Percentiles rank a stretch among this genome's conserved stretches.
Conservation (phyloP, 495 filamentous ascomycete species). For the Trichoderma parareesei region DNA sequence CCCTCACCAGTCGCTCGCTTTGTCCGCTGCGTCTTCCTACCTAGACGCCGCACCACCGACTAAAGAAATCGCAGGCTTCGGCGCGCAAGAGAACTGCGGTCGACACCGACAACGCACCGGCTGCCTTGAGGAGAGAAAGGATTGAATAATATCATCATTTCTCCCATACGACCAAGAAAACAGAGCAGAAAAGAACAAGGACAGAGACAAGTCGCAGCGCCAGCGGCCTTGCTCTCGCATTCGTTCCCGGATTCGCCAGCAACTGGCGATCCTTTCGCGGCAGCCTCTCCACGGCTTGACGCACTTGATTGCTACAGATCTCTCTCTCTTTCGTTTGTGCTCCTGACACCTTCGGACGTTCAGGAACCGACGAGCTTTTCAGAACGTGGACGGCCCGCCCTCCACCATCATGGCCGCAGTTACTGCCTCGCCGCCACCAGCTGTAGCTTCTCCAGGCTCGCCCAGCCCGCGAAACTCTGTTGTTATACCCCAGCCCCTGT, state of each 20-base stretch:
- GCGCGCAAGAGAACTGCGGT: constrained; percentile 2
- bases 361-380: background rate
- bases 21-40: background rate
- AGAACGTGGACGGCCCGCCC: background rate
- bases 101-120: background rate
- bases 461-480: background rate
- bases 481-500: background rate
- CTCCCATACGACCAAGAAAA: background rate
- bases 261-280: background rate
- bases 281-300: background rate
- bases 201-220: background rate
- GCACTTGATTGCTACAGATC: background rate
- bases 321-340: background rate
- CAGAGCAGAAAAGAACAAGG: background rate
- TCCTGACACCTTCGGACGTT: background rate
- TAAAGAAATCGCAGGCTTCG: background rate
- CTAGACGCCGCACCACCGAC: background rate
- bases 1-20: constrained; percentile 4
- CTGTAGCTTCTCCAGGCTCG: constrained; percentile 23
- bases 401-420: constrained; percentile 34
- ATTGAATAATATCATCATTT: background rate
- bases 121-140: background rate
- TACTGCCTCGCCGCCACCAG: constrained; percentile 27
- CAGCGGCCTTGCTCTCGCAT: background rate
- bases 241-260: background rate